Conservation (phyloP, 768 basidiomycete genomes). For the Serendipita vermifera region DNA sequence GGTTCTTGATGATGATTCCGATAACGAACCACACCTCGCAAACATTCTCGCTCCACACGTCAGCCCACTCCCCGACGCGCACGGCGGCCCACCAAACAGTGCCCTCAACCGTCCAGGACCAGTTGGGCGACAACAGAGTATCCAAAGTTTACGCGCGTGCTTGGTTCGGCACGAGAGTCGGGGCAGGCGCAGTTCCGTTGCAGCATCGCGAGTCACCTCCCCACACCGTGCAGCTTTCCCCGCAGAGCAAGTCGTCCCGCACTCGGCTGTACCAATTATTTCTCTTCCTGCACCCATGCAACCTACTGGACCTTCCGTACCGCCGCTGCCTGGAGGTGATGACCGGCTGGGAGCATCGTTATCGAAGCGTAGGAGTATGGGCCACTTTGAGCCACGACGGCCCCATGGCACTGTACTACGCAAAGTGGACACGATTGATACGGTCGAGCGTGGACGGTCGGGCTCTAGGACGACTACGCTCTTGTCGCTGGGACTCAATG, state of each 20-base stretch:
- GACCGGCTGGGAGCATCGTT: neutral
- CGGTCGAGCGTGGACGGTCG: neutral
- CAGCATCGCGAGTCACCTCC: neutral
- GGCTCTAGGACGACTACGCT: neutral
- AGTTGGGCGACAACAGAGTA: constrained; percentile 6
- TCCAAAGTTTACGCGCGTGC: constrained; percentile 3
- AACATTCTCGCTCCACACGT: constrained; percentile 7
- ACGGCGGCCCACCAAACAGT: neutral
- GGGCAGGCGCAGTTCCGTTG: neutral
- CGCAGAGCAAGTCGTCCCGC: no score
- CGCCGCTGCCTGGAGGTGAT: neutral
- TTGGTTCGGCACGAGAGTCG: neutral
- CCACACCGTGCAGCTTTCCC: neutral
- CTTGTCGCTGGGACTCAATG: neutral
- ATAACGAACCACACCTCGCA: constrained; percentile 1
- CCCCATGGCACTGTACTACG: no score
- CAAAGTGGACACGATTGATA: no score
- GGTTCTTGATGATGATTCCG: constrained; percentile 6
- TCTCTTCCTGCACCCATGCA: neutral
- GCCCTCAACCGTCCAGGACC: no score
- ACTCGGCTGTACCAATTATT: no score
- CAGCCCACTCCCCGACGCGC: neutral
- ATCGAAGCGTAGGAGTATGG: neutral
- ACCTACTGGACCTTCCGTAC: neutral
- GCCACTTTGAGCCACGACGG: no score